Percentiles rank a stretch among this genome's conserved stretches.
Conservation (phyloP, 179 eudicot genomes). For the Sideroxylon spinosum region DNA sequence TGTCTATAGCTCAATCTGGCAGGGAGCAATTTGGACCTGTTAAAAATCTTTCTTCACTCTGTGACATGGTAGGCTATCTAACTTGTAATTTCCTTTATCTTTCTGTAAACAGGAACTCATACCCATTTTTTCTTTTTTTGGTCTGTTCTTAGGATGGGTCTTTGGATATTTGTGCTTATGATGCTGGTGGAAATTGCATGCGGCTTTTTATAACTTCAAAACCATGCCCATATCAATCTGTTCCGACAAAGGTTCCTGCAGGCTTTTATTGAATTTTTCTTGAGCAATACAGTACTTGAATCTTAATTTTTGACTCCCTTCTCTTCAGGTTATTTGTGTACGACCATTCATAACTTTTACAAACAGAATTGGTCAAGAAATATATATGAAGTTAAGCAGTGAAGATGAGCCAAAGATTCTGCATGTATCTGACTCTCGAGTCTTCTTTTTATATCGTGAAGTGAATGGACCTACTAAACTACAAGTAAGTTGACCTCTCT, state of each 20-base stretch:
- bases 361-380: constrained; percentile 77
- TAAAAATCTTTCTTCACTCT: constrained; percentile 79
- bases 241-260: constrained; percentile 81
- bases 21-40: constrained; percentile 61
- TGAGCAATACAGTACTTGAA: background rate
- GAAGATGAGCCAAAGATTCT: constrained; percentile 77
- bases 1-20: constrained; percentile 49
- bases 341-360: constrained; percentile 91
- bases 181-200: constrained; percentile 73
- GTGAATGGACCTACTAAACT: constrained; percentile 52
- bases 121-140: constrained; percentile 12
- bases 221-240: constrained; percentile 82
- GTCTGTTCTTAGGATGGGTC: constrained; percentile 72
- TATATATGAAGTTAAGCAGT: constrained; percentile 61
- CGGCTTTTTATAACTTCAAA: constrained; percentile 79
- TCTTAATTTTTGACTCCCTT: constrained; percentile 10
- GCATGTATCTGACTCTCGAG: constrained; percentile 69
- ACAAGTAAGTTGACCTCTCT: constrained; percentile 43
- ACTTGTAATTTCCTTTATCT: background rate
- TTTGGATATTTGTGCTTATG: constrained; percentile 67
- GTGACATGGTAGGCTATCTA: constrained; percentile 69
- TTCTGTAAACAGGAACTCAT: background rate
- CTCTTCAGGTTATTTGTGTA: constrained; percentile 63
- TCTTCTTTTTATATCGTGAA: constrained; percentile 62
- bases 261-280: background rate